Conservation (phyloP, 2,329 filamentous ascomycete genomes). For the Simplicillium sp. region DNA sequence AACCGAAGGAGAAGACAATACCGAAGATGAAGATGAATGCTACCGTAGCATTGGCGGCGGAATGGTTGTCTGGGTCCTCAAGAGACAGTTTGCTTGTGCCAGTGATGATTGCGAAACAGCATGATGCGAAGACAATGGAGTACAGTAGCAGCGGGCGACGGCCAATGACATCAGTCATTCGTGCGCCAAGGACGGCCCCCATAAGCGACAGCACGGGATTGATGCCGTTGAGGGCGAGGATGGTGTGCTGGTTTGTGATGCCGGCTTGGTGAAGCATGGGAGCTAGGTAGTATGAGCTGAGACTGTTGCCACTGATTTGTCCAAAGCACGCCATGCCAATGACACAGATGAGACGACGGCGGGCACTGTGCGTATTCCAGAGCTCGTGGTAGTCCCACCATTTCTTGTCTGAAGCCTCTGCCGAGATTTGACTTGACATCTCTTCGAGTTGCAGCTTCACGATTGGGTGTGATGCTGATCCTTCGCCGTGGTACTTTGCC, state of each 20-base stretch:
- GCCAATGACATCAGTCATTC: constrained; percentile 46
- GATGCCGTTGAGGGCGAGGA: constrained; percentile 40
- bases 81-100: constrained; percentile 34
- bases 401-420: constrained; percentile 40
- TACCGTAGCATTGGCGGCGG: constrained; percentile 32
- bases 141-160: constrained; percentile 43
- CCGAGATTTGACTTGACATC: constrained; percentile 33
- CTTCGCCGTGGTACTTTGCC: constrained; percentile 41
- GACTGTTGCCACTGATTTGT: constrained; percentile 40
- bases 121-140: constrained; percentile 32
- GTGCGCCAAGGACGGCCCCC: constrained; percentile 42
- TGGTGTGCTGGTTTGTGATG: constrained; percentile 34
- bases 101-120: constrained; percentile 39
- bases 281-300: constrained; percentile 46
- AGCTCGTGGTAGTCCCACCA: constrained; percentile 40
- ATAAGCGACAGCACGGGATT: constrained; percentile 44
- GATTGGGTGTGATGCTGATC: constrained; percentile 35
- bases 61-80: constrained; percentile 20
- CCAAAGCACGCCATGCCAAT: constrained; percentile 42
- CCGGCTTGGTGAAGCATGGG: constrained; percentile 40
- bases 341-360: constrained; percentile 40
- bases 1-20: constrained; percentile 39
- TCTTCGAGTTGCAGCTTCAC: constrained; percentile 43
- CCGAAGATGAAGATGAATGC: constrained; percentile 42
- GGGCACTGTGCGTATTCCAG: constrained; percentile 36